Evolutionary conservation across 148 eudicot genomes (phyloP), one percentile per base, ranked within the genome.

Genomic region (Rhododendron henanense): DNA sequence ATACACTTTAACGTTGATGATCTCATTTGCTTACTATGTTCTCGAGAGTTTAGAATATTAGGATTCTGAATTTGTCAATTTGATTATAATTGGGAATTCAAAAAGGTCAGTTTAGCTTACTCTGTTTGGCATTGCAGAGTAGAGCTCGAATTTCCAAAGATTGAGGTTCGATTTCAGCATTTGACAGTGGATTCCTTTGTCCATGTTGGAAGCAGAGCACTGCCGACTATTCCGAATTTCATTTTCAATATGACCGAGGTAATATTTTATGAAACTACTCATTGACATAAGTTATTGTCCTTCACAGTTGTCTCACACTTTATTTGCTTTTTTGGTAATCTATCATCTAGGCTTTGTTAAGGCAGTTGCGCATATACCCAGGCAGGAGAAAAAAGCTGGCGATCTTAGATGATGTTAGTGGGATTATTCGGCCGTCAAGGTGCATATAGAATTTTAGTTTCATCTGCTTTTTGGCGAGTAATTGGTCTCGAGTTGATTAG

Each of bases 391-490:
- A 88, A 78, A 95, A 95, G 88, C 85, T 97, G 88, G 88, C 92
- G 45, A 97, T 97, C 86, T 91, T 97, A 83, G 97, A 95, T 91
- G 91, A 93, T 87, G 82, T 97, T 18, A 93, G 94, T 88, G 99
- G 99, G 81, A 91, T 97, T 78, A 90, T 97, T 83, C 91, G 96
- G 84, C 98, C 99, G 87, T 96, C 98, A 85, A 97, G 99, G 99
- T 94, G 78, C 82, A 51, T 81, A 80, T 1, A 18, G 76, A 78
- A 41, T 50, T n/a, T 73, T 53, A 4, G 11, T 55, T 80, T 51
- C 10, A 57, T 19, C 76, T 59, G 37, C 55, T 48, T 21, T 71
- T 21, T 75, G 45, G 14, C 31, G n/a, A 28, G 18, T 23, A n/a
- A 78, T 82, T 71, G 51, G 10, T 67, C 75, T 61, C 2, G 75